A percentile compares a stretch with the other conserved stretches of the same genome.
phyloP scores from a whole-genome alignment of 2,329 filamentous ascomycete genomes.

The Thelonectria olida region DNA sequence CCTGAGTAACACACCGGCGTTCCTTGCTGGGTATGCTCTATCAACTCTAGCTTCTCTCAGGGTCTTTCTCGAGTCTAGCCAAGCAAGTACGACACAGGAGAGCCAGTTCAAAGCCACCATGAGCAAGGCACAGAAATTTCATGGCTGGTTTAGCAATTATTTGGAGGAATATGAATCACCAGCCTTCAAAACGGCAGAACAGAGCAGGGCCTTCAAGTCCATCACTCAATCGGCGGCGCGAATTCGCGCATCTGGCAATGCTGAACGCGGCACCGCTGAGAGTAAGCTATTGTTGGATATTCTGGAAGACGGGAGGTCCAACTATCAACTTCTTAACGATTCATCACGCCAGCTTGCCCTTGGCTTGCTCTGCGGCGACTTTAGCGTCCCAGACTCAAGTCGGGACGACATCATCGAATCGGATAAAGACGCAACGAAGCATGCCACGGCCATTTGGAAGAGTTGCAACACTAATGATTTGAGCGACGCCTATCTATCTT shows the following conservation, averaged over 20 bases:
- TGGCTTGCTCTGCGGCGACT: constrained; percentile 78
- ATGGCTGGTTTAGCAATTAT: constrained; percentile 79
- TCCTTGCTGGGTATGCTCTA: constrained; percentile 82
- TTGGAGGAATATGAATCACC: constrained; percentile 69
- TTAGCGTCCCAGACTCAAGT: constrained; percentile 61
- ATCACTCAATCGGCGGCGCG: constrained; percentile 76
- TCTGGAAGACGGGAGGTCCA: constrained; percentile 74
- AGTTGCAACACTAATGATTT: constrained; percentile 73
- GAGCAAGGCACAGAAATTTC: constrained; percentile 78
- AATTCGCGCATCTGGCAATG: constrained; percentile 75
- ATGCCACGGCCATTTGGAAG: constrained; percentile 77
- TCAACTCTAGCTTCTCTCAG: constrained; percentile 82
- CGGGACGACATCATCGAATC: constrained; percentile 72
- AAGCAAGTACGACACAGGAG: constrained; percentile 85
- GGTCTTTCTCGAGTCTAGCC: constrained; percentile 77
- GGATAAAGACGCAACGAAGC: constrained; percentile 70
- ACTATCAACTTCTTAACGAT: constrained; percentile 72
- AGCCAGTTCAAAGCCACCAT: constrained; percentile 82
- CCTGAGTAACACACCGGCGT: constrained; percentile 73
- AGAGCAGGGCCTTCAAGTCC: constrained; percentile 67
- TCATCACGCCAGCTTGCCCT: constrained; percentile 77
- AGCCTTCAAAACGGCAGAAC: constrained; percentile 57
- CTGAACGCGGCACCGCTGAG: constrained; percentile 76
- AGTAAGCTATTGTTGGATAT: constrained; percentile 83
- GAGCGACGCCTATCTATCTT: constrained; percentile 77